A percentile compares a stretch with the other conserved stretches of the same genome.
Evolutionary conservation across 148 eudicot species (phyloP).

Genomic region (Rhododendron ovatum): DNA sequence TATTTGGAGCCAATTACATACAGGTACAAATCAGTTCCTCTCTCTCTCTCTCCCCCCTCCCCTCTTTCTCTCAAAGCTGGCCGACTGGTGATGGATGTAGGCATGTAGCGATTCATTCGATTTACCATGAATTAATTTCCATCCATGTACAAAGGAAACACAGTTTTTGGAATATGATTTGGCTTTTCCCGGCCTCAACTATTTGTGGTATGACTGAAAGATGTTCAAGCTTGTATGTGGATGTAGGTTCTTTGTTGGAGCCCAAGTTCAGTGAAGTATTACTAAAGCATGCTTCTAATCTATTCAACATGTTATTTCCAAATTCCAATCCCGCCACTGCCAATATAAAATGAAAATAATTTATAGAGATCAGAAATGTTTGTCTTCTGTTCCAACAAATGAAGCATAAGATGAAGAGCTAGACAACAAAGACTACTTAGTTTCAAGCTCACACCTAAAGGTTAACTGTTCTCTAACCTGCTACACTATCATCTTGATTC

Average conservation of each 20-base stretch:
- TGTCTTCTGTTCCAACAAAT: not conserved
- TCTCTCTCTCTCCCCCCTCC: not conserved
- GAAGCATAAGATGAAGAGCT: not conserved
- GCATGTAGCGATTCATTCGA: not conserved
- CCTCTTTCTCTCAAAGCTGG: not conserved
- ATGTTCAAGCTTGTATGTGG: not conserved
- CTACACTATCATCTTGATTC: not conserved
- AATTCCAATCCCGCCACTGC: not conserved
- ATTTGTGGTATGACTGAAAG: not conserved
- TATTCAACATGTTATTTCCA: not conserved
- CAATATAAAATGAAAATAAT: not conserved
- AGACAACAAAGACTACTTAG: not conserved
- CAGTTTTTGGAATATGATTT: not conserved
- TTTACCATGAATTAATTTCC: not conserved
- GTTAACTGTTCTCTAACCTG: not conserved
- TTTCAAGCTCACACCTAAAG: not conserved
- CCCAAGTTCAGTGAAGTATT: not conserved
- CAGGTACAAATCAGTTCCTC: constrained; percentile 42
- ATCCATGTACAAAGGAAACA: not conserved
- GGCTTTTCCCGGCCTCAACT: not conserved
- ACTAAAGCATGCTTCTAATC: not conserved
- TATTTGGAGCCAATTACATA: constrained; percentile 75
- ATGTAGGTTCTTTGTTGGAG: not conserved
- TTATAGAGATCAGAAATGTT: not conserved
- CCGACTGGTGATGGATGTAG: not conserved